Evolutionary conservation across 441 rosid species (phyloP).

Genomic region (Mallotus japonicus): DNA sequence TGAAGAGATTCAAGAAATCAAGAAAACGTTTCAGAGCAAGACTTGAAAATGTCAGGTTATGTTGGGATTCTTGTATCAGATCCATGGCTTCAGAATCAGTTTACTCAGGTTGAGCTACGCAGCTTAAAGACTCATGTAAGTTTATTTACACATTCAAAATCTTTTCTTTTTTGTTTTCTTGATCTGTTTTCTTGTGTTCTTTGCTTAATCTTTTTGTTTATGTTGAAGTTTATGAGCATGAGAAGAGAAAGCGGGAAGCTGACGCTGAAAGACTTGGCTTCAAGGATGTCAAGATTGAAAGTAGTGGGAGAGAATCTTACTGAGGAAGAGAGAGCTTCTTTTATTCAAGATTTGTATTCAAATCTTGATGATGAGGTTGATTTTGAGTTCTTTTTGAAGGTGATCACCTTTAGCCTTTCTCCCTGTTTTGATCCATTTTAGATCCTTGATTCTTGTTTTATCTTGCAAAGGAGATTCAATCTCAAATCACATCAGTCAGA

Average conservation of each 20-base stretch:
- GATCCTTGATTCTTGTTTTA: not conserved
- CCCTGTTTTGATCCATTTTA: not conserved
- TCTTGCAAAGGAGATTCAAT: no score
- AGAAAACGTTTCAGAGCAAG: not conserved
- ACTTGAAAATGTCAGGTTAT: conserved; percentile 63
- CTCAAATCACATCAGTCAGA: no score
- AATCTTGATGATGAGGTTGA: conserved; percentile 75
- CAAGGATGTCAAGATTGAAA: conserved; percentile 81
- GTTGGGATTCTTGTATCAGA: conserved; percentile 89
- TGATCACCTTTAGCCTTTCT: conserved; percentile 14
- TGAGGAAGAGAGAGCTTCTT: conserved; percentile 63
- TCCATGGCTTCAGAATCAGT: conserved; percentile 94
- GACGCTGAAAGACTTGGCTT: conserved; percentile 71
- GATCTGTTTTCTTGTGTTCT: conserved; percentile 1
- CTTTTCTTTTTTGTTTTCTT: not conserved
- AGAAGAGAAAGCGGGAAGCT: conserved; percentile 92
- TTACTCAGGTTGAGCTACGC: conserved; percentile 97
- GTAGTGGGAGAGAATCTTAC: conserved; percentile 76
- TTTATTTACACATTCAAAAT: not conserved
- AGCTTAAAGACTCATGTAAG: conserved; percentile 86
- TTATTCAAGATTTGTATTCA: conserved; percentile 62
- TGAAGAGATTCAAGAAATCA: not conserved
- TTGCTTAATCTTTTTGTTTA: not conserved
- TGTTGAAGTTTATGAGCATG: conserved; percentile 70
- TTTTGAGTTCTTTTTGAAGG: conserved; percentile 90